Percentiles rank a stretch among this genome's conserved stretches.
Conservation (phyloP, 768 basidiomycete species). For the Leucosporidium creatinivorum region DNA sequence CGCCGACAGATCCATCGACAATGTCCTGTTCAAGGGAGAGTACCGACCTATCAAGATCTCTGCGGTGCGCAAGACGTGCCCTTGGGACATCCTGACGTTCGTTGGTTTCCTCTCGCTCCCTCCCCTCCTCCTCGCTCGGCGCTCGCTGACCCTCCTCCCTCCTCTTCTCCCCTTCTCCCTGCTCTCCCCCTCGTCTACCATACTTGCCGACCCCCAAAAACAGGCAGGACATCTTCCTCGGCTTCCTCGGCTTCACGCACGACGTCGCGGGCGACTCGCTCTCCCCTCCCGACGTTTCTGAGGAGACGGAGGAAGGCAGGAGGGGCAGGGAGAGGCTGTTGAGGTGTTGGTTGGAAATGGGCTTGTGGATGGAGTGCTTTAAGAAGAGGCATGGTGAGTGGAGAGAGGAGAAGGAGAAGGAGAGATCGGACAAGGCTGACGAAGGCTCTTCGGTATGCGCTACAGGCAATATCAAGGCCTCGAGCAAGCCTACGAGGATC, state of each 20-base stretch:
- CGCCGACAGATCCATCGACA: slow-evolving; percentile 14
- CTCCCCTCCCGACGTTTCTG: background rate
- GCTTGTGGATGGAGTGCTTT: slow-evolving; percentile 4
- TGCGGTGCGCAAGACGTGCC: slow-evolving; percentile 3
- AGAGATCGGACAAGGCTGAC: too few species aligned
- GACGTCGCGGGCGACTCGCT: fast-evolving
- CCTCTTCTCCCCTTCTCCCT: too few species aligned
- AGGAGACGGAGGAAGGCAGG: background rate
- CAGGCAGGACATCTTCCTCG: slow-evolving; percentile 21
- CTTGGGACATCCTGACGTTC: slow-evolving; percentile 12
- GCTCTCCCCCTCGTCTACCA: background rate
- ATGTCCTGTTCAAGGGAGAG: slow-evolving; percentile 22
- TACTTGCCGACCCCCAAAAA: background rate
- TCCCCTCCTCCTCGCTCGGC: too few species aligned
- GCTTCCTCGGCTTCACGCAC: slow-evolving; percentile 11
- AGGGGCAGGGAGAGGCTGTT: slow-evolving; percentile 3
- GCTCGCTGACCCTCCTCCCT: too few species aligned
- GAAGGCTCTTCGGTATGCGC: too few species aligned
- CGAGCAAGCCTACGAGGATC: background rate
- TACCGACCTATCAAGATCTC: background rate
- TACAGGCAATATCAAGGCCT: background rate
- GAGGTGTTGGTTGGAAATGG: slow-evolving; percentile 24
- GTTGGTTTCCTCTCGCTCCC: background rate
- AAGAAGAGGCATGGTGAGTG: background rate
- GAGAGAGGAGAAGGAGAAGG: too few species aligned